Evolutionary conservation across 2,329 filamentous ascomycete species (phyloP).

Genomic region (Ophiostoma novo-ulmi): DNA sequence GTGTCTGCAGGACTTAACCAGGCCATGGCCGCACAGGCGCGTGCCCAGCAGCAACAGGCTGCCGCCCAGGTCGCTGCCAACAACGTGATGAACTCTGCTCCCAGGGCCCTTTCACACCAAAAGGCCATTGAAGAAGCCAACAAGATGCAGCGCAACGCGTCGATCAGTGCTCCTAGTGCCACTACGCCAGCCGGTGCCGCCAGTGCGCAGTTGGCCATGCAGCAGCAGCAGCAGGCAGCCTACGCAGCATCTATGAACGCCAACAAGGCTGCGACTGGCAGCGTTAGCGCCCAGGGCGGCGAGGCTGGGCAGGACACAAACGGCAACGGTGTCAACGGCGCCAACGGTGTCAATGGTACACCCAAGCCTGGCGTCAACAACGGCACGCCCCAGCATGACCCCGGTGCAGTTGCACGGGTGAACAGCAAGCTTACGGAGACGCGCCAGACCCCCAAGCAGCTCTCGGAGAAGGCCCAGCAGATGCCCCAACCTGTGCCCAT

Average conservation of each 20-base stretch:
- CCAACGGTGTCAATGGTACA: slow-evolving; percentile 18
- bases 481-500: slow-evolving; percentile 70
- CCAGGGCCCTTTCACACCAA: slow-evolving; percentile 45
- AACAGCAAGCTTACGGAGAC: slow-evolving; percentile 49
- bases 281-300: slow-evolving; percentile 6
- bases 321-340: slow-evolving; percentile 31
- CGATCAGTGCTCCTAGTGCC: background rate
- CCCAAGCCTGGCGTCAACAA: slow-evolving; percentile 10
- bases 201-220: slow-evolving; percentile 34
- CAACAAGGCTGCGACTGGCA: slow-evolving; percentile 4
- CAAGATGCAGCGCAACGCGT: slow-evolving; percentile 29
- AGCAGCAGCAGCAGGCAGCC: slow-evolving; percentile 46
- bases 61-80: slow-evolving; percentile 16
- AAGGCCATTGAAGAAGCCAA: slow-evolving; percentile 48
- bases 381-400: slow-evolving; percentile 20
- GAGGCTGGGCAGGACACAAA: slow-evolving; percentile 3
- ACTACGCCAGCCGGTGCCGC: slow-evolving; percentile 16
- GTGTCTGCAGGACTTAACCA: slow-evolving; percentile 33
- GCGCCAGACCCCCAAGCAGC: slow-evolving; percentile 76
- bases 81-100: slow-evolving; percentile 35
- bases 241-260: slow-evolving; percentile 41
- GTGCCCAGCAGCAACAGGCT: slow-evolving; percentile 12
- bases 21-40: slow-evolving; percentile 6
- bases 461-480: slow-evolving; percentile 62
- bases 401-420: background rate